Conservation (phyloP, 176 grass and related monocot genomes). For the Thalia dealbata region DNA sequence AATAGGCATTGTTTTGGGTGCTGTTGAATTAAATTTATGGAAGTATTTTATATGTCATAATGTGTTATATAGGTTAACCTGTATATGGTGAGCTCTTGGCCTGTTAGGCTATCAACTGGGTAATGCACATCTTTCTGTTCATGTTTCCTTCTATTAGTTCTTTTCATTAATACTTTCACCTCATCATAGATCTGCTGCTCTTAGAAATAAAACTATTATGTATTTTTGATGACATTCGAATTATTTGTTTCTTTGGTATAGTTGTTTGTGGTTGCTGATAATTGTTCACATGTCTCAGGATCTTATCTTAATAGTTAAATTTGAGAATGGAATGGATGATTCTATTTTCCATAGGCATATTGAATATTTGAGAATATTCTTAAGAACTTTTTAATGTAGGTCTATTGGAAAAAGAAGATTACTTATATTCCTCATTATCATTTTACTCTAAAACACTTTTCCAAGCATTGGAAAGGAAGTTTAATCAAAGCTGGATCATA, state of each 20-base stretch:
- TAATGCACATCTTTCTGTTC: background rate
- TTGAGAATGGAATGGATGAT: background rate
- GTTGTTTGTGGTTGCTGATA: background rate
- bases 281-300: background rate
- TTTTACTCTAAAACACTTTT: background rate
- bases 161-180: background rate
- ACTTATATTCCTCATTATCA: background rate
- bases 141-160: background rate
- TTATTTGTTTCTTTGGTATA: background rate
- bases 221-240: background rate
- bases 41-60: no score
- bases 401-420: background rate
- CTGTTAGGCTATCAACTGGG: no score
- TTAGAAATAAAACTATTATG: background rate
- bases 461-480: no score
- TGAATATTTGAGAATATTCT: background rate
- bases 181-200: background rate
- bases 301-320: background rate
- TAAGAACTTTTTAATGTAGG: background rate
- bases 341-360: background rate
- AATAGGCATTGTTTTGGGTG: no score
- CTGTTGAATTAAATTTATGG: no score
- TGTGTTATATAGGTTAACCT: no score
- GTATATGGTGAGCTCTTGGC: no score
- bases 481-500: background rate